Evolutionary conservation across 2,329 filamentous ascomycete genomes (phyloP), one percentile per base, ranked within the genome.

Genomic region (Colletotrichum gloeosporioides): DNA sequence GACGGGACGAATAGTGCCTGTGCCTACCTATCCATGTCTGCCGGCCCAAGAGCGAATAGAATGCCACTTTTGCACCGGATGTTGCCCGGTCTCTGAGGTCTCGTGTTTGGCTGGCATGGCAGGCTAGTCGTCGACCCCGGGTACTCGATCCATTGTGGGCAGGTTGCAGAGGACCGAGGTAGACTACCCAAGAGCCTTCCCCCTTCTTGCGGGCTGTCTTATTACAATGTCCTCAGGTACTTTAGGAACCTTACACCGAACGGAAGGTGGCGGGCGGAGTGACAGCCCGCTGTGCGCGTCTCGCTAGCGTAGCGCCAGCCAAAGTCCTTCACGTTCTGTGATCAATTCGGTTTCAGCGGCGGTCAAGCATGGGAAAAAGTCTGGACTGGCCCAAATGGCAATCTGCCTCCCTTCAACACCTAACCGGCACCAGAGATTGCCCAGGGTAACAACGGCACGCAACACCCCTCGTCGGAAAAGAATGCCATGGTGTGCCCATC

Each of bases 281-380:
- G 44, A 13, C 44, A 53, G 44, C 44, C 44, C 44, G 44, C 44
- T 53, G 44, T 53, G 44, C 44, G 44, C 44, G 6, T 25, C n/a
- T 53, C 44, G 6, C 18, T 49, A 49, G 39, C 39, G 39, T 49
- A n/a, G 9, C n/a, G 18, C 9, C 39, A 44, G 39, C 39, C 39
- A 44, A n/a, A 44, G 39, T 13, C 44, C 44, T 49, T 49, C 44
- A 39, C 15, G 36, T 39, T 53, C 44, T 53, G 44, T 25, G n/a
- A 61, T 71, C 32, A 55, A 44, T 25, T 71, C 44, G n/a, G 67
- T 71, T 71, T 74, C 67, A 65, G 67, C 59, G 59, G 59, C 72
- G 59, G 49, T 71, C 67, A 74, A 71, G 44, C 44, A 59, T 55
- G 32, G 22, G 27, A 32, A 32, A 34, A 29, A 62, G 70, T 62